Evolutionary conservation across 2,329 filamentous ascomycete species (phyloP), one percentile per base, ranked within the genome.

Genomic region (Cladophialophora bantiana): DNA sequence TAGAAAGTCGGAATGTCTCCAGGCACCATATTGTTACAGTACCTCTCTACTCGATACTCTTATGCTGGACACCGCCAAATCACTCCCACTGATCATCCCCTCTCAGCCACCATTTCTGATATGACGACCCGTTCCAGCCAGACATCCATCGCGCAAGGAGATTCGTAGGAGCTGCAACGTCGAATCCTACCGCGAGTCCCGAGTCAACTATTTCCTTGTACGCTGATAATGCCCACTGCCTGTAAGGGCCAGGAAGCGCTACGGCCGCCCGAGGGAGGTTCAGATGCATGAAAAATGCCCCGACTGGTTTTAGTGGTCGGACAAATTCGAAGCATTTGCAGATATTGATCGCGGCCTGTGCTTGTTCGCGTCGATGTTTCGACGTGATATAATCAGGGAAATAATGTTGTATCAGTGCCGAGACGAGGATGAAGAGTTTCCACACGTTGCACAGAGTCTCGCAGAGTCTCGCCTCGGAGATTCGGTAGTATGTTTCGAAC

Each of bases 391-490:
- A 2, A 6, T 15, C 18, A 26, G 48, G 48, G 13, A 52, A 9
- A 20, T 52, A 52, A 26, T 52, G 18, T 20, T 52, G 13, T 20
- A 52, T 2, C 13, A 52, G 12, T 15, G 48, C 18, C 13, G 13
- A 15, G 48, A 52, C 48, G 48, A 52, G 48, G 48, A 52, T 52
- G 48, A 10, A 52, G 15, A 52, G 12, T 52, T 52, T 52, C 48
- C 48, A 52, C 18, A 52, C 48, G 48, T 52, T 13, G 48, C 13
- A 52, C 9, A 52, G 18, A 10, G 12, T 52, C 18, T 52, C 48
- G 18, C 48, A 52, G 1, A 52, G 13, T 26, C 2, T 2, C 1
- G 4, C 13, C 2, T 52, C 18, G 9, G 48, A n/a, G 18, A 52
- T 3, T 9, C 18, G 48, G 48, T n/a, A 52, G 48, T n/a, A 15